Evolutionary conservation across 164 flowering plant genomes (phyloP).

Genomic region (Nelumbo lutea): DNA sequence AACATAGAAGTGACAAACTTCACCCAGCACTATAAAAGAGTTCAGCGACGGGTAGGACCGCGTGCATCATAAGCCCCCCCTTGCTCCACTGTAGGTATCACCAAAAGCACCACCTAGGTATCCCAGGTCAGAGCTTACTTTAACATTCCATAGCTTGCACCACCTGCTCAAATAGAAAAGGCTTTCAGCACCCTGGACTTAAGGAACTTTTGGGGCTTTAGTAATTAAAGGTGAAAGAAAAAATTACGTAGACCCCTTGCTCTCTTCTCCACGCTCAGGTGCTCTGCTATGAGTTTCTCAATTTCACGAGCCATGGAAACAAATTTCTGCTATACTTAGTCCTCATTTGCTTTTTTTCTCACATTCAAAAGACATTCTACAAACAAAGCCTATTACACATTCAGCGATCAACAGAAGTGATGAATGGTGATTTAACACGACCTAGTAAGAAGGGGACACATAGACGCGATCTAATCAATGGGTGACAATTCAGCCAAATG

Average conservation of each 20-base stretch:
- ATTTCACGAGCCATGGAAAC: slow-evolving; percentile 64
- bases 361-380: slow-evolving; percentile 53
- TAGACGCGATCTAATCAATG: no score
- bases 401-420: neutral
- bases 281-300: slow-evolving; percentile 55
- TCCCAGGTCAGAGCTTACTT: slow-evolving; percentile 46
- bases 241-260: slow-evolving; percentile 29
- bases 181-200: neutral
- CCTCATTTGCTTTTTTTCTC: slow-evolving; percentile 63
- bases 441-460: no score
- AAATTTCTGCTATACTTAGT: slow-evolving; percentile 54
- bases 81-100: slow-evolving; percentile 31
- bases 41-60: slow-evolving; percentile 31
- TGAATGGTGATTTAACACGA: no score
- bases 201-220: neutral
- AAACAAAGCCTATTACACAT: slow-evolving; percentile 3
- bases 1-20: no score
- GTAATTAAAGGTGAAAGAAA: neutral
- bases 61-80: slow-evolving; percentile 43
- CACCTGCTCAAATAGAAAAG: slow-evolving; percentile 20
- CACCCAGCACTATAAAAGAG: no score
- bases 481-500: no score
- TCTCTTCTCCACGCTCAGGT: slow-evolving; percentile 35
- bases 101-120: slow-evolving; percentile 27
- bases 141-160: slow-evolving; percentile 34